Evolutionary conservation across 2,329 filamentous ascomycete species (phyloP).

Genomic region (Fusarium marasasianum): DNA sequence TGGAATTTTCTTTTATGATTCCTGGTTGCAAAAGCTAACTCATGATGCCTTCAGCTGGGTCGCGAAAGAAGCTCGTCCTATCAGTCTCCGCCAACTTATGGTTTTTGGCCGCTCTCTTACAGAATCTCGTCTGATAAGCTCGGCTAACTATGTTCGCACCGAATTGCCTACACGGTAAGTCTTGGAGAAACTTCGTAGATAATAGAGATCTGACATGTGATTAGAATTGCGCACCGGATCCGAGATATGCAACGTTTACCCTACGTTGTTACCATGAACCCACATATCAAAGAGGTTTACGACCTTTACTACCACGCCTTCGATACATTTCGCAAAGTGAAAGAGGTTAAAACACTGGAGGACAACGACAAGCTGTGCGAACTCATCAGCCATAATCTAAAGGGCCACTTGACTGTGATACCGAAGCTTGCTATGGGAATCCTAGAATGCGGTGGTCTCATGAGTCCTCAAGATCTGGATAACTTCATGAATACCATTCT

Average conservation of each 20-base stretch:
- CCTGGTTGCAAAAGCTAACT: conserved; percentile 26
- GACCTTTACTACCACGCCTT: conserved; percentile 98
- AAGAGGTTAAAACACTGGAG: conserved; percentile 83
- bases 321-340: conserved; percentile 84
- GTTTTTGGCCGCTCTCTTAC: conserved; percentile 96
- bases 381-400: conserved; percentile 79
- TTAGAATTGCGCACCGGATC: conserved; percentile 87
- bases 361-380: conserved; percentile 92
- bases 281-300: conserved; percentile 93
- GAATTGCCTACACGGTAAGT: conserved; percentile 77
- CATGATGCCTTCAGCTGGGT: conserved; percentile 76
- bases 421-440: conserved; percentile 95
- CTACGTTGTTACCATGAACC: conserved; percentile 95
- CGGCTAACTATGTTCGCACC: conserved; percentile 95
- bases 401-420: conserved; percentile 91
- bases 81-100: conserved; percentile 94
- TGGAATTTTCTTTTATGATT: conserved; percentile 35
- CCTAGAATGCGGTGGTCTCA: conserved; percentile 84
- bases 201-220: conserved; percentile 19
- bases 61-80: conserved; percentile 89
- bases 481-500: conserved; percentile 95
- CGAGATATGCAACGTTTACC: conserved; percentile 97
- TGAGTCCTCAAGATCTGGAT: conserved; percentile 84
- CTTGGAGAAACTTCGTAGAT: conserved; percentile 1
- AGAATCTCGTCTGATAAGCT: conserved; percentile 87